A percentile compares a stretch with the other conserved stretches of the same genome.
Conservation (phyloP, 2,329 filamentous ascomycete genomes). For the Biscogniauxia mediterranea region DNA sequence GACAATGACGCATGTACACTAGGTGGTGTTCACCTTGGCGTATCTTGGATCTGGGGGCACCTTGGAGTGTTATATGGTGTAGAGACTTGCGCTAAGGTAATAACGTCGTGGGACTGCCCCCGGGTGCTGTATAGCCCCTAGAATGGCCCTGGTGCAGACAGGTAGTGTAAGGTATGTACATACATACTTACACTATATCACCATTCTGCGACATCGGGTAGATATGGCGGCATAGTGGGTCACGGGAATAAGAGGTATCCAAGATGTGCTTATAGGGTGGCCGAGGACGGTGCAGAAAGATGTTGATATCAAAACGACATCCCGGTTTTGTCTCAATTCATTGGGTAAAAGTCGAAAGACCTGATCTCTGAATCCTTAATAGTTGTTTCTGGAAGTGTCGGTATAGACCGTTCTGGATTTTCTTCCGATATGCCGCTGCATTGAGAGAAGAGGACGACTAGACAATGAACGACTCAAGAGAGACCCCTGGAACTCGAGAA, state of each 20-base stretch:
- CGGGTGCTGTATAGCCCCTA: not conserved
- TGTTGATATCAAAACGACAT: not conserved
- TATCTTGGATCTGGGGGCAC: no score
- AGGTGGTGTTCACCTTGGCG: no score
- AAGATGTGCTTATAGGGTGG: not conserved
- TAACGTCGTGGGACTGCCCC: no score
- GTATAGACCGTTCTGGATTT: not conserved
- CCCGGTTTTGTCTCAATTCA: not conserved
- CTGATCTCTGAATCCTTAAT: not conserved
- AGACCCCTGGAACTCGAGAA: not conserved
- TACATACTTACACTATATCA: no score
- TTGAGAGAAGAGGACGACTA: not conserved
- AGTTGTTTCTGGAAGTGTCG: not conserved
- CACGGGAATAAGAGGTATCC: conserved; percentile 8
- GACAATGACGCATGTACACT: no score
- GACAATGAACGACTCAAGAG: not conserved
- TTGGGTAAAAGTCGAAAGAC: not conserved
- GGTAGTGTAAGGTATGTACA: no score
- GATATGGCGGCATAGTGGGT: not conserved
- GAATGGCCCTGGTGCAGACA: no score
- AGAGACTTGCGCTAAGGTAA: no score
- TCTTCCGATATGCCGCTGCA: not conserved
- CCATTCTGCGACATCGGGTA: conserved; percentile 10
- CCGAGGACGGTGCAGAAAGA: not conserved
- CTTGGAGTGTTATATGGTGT: no score